A percentile compares a stretch with the other conserved stretches of the same genome.
phyloP scores from a whole-genome alignment of 164 flowering plant genomes.

The Echeveria elegans region DNA sequence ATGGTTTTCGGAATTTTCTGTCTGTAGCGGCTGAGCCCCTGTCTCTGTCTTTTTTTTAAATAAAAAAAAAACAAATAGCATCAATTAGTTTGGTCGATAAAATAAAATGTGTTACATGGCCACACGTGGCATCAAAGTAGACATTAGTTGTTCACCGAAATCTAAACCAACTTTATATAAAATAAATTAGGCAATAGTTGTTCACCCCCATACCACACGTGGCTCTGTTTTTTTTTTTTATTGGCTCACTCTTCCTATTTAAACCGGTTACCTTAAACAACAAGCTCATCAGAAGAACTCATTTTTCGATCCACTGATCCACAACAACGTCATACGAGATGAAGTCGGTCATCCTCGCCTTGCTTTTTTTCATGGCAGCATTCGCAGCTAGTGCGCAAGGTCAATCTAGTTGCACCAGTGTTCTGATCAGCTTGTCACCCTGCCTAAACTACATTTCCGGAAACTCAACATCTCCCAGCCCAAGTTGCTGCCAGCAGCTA shows the following conservation, averaged over 20 bases:
- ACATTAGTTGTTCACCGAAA: background rate
- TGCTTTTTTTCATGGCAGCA: conserved; percentile 22
- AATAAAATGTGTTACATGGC: background rate
- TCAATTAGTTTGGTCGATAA: too few relatives aligned
- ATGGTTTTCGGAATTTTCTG: too few relatives aligned
- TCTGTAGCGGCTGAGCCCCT: too few relatives aligned
- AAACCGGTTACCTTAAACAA: too few relatives aligned
- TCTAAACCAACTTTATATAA: background rate
- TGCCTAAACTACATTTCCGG: conserved; percentile 66
- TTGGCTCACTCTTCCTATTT: too few relatives aligned
- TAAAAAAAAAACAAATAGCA: too few relatives aligned
- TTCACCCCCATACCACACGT: background rate
- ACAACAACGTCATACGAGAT: too few relatives aligned
- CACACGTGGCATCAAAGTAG: background rate
- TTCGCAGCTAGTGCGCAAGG: conserved; percentile 36
- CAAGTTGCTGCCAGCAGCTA: conserved; percentile 68
- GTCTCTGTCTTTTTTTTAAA: too few relatives aligned
- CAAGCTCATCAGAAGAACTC: too few relatives aligned
- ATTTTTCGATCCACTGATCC: conserved; percentile 13
- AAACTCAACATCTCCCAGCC: conserved; percentile 54
- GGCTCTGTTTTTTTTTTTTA: too few relatives aligned
- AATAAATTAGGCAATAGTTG: background rate
- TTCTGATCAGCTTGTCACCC: conserved; percentile 52
- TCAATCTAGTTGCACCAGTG: conserved; percentile 53
- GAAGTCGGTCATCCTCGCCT: conserved; percentile 17